phyloP scores from a whole-genome alignment of 2,329 filamentous ascomycete species.

The Capronia epimyces region DNA sequence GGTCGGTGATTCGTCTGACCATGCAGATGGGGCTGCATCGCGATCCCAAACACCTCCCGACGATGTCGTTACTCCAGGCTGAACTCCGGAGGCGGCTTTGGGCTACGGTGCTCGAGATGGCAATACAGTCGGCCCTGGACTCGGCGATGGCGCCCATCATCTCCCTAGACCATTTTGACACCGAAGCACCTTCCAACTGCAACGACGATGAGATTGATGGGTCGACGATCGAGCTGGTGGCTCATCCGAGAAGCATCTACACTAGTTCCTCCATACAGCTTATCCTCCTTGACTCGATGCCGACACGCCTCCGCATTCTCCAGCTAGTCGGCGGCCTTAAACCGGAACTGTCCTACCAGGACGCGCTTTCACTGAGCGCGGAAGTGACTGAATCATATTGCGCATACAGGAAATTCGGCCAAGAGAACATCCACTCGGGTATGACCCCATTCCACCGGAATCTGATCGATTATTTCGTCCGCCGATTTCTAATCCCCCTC shows the following conservation, averaged over 20 bases:
- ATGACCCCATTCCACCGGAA: slow-evolving; percentile 37
- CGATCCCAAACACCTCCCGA: slow-evolving; percentile 29
- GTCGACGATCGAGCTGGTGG: slow-evolving; percentile 33
- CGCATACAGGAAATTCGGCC: slow-evolving; percentile 20
- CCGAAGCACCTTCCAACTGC: slow-evolving; percentile 28
- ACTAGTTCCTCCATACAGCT: slow-evolving; percentile 29
- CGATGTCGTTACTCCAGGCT: slow-evolving; percentile 16
- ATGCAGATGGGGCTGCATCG: slow-evolving; percentile 35
- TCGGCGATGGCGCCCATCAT: slow-evolving; percentile 32
- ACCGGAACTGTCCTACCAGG: slow-evolving; percentile 32
- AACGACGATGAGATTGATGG: slow-evolving; percentile 29
- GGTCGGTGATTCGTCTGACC: slow-evolving; percentile 29
- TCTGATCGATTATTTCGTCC: slow-evolving; percentile 48
- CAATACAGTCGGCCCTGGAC: slow-evolving; percentile 33
- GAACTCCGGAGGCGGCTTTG: slow-evolving; percentile 34
- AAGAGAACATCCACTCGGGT: slow-evolving; percentile 21
- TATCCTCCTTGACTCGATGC: slow-evolving; percentile 25
- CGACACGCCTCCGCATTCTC: slow-evolving; percentile 22
- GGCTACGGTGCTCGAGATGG: slow-evolving; percentile 35
- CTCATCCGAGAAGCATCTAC: slow-evolving; percentile 32
- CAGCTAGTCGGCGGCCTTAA: slow-evolving; percentile 32
- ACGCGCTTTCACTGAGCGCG: slow-evolving; percentile 30
- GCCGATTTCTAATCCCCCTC: slow-evolving; percentile 52
- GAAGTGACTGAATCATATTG: slow-evolving; percentile 31
- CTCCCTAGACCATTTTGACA: slow-evolving; percentile 33